phyloP scores from a whole-genome alignment of 805 yeast species.

The Sugiyamaella boreocaroliniensis region DNA sequence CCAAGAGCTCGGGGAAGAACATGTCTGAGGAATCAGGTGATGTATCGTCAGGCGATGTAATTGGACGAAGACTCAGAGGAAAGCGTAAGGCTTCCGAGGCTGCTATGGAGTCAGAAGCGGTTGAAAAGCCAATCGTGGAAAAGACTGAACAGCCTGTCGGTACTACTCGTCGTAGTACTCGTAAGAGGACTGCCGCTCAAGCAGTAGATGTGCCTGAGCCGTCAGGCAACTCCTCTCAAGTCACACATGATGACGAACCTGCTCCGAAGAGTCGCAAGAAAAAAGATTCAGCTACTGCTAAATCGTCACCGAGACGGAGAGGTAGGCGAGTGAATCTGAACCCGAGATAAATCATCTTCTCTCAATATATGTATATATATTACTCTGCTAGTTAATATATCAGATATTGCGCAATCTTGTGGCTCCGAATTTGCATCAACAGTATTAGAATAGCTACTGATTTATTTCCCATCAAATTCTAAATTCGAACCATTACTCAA shows the following conservation, averaged over 20 bases:
- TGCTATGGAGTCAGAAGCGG: background rate
- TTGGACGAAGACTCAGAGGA: background rate
- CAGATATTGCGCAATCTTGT: too few relatives aligned
- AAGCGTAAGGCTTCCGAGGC: background rate
- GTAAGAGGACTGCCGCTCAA: background rate
- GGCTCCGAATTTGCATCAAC: background rate
- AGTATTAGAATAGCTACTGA: background rate
- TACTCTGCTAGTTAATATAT: background rate
- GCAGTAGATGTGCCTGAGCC: background rate
- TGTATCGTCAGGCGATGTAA: too few relatives aligned
- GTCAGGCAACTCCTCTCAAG: background rate
- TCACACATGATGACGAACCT: background rate
- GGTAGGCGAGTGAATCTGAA: background rate
- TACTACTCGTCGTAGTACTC: background rate
- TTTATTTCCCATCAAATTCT: background rate
- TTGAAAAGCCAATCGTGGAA: background rate
- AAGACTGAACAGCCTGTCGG: too few relatives aligned
- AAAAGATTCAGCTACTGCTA: background rate
- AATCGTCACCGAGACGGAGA: background rate
- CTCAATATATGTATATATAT: too few relatives aligned
- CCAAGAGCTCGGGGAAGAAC: too few relatives aligned
- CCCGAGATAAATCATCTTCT: background rate
- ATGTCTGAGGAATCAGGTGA: too few relatives aligned
- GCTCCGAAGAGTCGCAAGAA: background rate
- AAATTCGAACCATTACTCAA: conserved; percentile 20